Base-by-base conservation (phyloP, 225 moss, liverwort and hornwort genomes). In the Bryum argenteum region DNA sequence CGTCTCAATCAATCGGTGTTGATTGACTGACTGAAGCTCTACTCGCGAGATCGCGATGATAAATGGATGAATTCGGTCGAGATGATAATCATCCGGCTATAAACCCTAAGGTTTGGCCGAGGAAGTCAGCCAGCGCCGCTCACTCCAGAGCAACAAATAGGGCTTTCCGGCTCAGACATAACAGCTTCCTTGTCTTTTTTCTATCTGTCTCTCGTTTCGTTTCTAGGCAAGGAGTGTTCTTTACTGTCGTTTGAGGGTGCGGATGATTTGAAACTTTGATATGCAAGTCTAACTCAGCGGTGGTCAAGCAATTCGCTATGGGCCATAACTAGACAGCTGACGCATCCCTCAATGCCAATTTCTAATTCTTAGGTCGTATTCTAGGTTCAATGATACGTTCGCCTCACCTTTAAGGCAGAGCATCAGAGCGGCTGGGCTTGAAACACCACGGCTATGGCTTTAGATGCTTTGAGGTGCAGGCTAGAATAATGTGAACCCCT, bases 381-480 rank as follows among this genome's bases (percentile, higher is more conserved):
- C 15, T 2, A 8, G 3, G 43, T 1, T 24, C 23, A 1, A 3
- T 9, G 1, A 23, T 20, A 26, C 54, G 17, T 42, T 0, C 15
- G 85, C 78, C 76, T 76, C 76, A 81, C 78, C 81, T 81, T 70
- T 72, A 81, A 84, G 85, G 85, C 85, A 85, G 84, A 84, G 81
- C 80, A 71, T 74, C 74, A 50, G 71, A 75, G 81, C 78, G 80
- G 80, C 78, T 57, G 84, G 84, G 78, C 81, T 81, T 81, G 84
- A 81, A 78, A 84, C 81, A 84, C 84, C 80, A 79, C 57, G 64
- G 84, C 84, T 12, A 75, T 84, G 81, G 84, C 81, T 84, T 65
- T 75, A 14, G 64, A 81, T 70, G 85, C 81, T 85, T 85, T 75
- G 78, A 81, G 85, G 78, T 81, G 78, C 64, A 74, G 73, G 77